Base-by-base conservation (phyloP, 768 basidiomycete genomes). In the Russula earlei region DNA sequence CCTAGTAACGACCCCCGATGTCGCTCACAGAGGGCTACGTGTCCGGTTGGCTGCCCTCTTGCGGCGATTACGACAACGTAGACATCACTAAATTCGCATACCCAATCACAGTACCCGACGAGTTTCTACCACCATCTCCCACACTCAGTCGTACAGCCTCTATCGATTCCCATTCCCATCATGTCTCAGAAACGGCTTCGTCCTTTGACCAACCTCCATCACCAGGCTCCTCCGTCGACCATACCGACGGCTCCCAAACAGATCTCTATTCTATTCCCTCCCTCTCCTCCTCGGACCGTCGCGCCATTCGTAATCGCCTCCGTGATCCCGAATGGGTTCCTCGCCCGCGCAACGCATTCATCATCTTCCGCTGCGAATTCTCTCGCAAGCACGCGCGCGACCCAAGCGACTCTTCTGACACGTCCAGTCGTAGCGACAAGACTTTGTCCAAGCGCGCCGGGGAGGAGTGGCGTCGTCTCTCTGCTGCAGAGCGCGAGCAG, bases 381-480 rank as follows among this genome's bases (percentile, higher is more conserved):
- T 61, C 75, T 68, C 63, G 70, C 71, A 56, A 74, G 80, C 65
- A 67, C 68, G 68, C 70, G 20, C 70, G 72, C 41, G 72, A 74
- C 4, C 67, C 71, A 14, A 67, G 72, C 27, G 70, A 71, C 33
- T 52, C 7, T 14, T 40, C 58, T 10, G 64, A 64, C 37, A 40
- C 7, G 38, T 43, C 54, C 12, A 20, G 27, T 15, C 44, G 51
- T 24, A 54, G 51, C 22, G 77, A 78, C 56, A 80, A 81, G 66
- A 76, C 79, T 1, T 76, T 91, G 37, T 88, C 85, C n/a, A 84
- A 85, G 62, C 77, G 85, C 45, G 89, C 88, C 0, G 83, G 79
- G 0, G 82, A 83, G 49, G 82, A 85, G 29, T 93, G 91, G 91
- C 76, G 75, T 37, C 71, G 76, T 55, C 74, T 90, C 14, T 58